These are phyloP conservation scores for Aspergillus sparsus DNA, from an alignment of 495 filamentous ascomycete genomes.

Conservation along the genomic window DNA sequence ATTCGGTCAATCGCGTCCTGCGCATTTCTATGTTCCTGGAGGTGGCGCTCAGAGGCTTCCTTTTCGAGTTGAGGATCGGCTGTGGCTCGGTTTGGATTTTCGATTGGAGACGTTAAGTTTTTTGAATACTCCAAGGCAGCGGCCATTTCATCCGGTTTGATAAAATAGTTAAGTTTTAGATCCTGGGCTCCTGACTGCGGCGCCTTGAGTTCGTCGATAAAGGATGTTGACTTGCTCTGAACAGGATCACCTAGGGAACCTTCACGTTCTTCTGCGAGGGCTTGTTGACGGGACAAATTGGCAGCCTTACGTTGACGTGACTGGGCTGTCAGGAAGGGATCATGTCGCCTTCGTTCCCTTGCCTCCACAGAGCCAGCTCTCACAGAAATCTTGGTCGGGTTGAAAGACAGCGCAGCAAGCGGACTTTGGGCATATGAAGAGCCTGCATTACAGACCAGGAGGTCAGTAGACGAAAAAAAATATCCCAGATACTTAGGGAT, in stretches of 20 bases:
- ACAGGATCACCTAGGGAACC: slow-evolving; percentile 72
- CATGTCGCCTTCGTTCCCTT: slow-evolving; percentile 39
- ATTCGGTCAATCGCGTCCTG: slow-evolving; percentile 74
- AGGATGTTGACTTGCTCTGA: slow-evolving; percentile 73
- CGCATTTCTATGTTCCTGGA: slow-evolving; percentile 37
- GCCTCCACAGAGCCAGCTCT: slow-evolving; percentile 44
- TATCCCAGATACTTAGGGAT: no score
- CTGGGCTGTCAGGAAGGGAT: slow-evolving; percentile 57
- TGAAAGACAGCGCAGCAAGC: slow-evolving; percentile 30
- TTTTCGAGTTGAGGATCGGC: slow-evolving; percentile 49
- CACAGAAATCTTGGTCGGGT: slow-evolving; percentile 34
- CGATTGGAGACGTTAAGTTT: slow-evolving; percentile 59
- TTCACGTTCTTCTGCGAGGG: slow-evolving; percentile 61
- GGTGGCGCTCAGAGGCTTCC: slow-evolving; percentile 32
- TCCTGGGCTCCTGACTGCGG: slow-evolving; percentile 32
- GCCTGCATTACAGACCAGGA: slow-evolving; percentile 25
- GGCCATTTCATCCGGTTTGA: slow-evolving; percentile 64
- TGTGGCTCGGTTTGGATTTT: slow-evolving; percentile 32
- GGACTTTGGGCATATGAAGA: slow-evolving; percentile 36
- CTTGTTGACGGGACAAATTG: slow-evolving; percentile 71
- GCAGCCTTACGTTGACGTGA: slow-evolving; percentile 75
- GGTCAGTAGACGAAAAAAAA: background rate
- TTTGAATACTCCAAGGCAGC: slow-evolving; percentile 63
- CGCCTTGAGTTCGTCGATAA: slow-evolving; percentile 77
- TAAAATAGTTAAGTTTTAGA: slow-evolving; percentile 68